Evolutionary conservation across 148 eudicot genomes (phyloP).

Genomic region (Fagopyrum tataricum): DNA sequence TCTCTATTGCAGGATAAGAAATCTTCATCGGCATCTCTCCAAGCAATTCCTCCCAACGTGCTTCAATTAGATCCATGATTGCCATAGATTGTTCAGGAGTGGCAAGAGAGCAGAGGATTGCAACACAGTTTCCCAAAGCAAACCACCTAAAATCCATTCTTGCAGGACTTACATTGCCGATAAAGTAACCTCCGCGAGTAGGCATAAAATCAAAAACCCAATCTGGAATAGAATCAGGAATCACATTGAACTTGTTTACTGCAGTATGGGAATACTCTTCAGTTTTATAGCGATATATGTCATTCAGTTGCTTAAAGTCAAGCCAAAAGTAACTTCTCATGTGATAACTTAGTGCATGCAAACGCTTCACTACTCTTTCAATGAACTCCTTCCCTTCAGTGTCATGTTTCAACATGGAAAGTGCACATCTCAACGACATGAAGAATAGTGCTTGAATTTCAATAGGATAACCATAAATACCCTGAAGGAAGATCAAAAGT

Average conservation of each 20-base stretch:
- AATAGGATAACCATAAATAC: conserved; percentile 94
- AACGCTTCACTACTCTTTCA: conserved; percentile 84
- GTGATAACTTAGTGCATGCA: conserved; percentile 85
- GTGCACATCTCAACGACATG: conserved; percentile 81
- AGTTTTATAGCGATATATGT: conserved; percentile 88
- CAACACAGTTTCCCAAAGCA: conserved; percentile 88
- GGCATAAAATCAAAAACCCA: conserved; percentile 99
- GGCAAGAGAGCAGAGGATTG: conserved; percentile 86
- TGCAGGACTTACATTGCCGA: conserved; percentile 95
- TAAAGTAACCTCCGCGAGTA: conserved; percentile 84
- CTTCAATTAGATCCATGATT: conserved; percentile 94
- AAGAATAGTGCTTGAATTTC: conserved; percentile 98
- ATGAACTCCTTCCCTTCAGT: conserved; percentile 82
- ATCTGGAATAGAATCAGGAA: conserved; percentile 95
- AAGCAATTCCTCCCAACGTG: conserved; percentile 91
- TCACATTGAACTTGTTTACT: conserved; percentile 85
- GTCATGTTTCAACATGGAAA: conserved; percentile 79
- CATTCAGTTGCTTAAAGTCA: conserved; percentile 88
- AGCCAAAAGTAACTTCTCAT: conserved; percentile 98
- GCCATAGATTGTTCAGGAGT: conserved; percentile 95
- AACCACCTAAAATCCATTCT: conserved; percentile 98
- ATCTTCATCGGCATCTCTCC: conserved; percentile 97
- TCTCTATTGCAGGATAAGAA: conserved; percentile 81
- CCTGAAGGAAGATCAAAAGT: conserved; percentile 38
- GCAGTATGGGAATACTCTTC: conserved; percentile 98